These are phyloP conservation scores for Syzygium aqueum DNA, from an alignment of 345 rosid species.

Conservation along the genomic window DNA sequence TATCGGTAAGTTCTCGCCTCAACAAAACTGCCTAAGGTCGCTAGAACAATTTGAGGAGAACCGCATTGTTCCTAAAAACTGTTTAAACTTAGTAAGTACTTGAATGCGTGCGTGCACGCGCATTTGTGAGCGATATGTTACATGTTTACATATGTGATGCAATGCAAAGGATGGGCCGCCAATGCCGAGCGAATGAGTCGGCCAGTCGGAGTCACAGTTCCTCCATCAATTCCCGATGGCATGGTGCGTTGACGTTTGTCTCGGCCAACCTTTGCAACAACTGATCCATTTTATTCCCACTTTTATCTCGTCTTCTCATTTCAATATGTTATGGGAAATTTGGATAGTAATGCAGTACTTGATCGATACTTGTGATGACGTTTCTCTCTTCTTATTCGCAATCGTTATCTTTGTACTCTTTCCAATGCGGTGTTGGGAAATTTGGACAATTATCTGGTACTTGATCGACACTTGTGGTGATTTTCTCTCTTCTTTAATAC, in stretches of 20 bases:
- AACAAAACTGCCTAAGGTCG: background rate
- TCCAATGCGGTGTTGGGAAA: background rate
- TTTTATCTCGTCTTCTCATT: background rate
- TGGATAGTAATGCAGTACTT: background rate
- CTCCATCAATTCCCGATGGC: background rate
- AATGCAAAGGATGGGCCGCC: background rate
- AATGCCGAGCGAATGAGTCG: background rate
- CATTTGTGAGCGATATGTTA: background rate
- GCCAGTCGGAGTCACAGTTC: background rate
- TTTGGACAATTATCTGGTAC: background rate
- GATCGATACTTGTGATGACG: background rate
- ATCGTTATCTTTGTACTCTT: background rate
- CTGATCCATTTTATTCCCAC: background rate
- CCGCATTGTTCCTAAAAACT: background rate
- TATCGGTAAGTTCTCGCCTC: background rate
- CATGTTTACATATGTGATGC: background rate
- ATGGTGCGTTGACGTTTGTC: background rate
- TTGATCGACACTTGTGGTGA: background rate
- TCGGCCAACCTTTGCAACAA: background rate
- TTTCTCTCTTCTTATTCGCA: background rate
- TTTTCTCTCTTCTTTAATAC: background rate
- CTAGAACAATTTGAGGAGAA: background rate
- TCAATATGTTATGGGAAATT: background rate
- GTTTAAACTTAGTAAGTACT: background rate
- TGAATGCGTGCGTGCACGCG: background rate